Evolutionary conservation across 2,329 filamentous ascomycete species (phyloP), one percentile per base, ranked within the genome.

Genomic region (Arthrobotrys musiformis): DNA sequence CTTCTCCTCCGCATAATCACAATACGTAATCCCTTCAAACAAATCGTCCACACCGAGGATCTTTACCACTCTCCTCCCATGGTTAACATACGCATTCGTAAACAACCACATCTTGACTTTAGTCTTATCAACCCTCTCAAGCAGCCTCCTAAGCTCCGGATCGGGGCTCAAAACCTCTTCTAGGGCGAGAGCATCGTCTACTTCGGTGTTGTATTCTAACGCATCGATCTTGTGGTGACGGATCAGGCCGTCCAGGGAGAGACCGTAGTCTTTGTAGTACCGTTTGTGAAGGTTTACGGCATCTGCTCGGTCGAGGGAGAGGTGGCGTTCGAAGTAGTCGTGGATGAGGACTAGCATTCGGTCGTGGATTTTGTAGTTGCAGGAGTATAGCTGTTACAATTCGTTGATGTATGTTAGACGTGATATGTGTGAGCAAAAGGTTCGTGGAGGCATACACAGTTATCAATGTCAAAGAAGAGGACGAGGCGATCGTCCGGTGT

Each of bases 191-290:
- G 95, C 95, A 83, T 99, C 95, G 82, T 99, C 95, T 11, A 99
- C 95, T 84, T 97, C 91, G 79, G 88, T 85, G 83, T 99, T 99
- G 86, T 98, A 99, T 68, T 96, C 93, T 4, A 99, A 86, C 0
- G 95, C 92, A 81, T 98, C 93, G 81, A 99, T 97, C 84, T 97
- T 90, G 85, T 99, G 95, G 84, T 97, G 92, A 8, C 93, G 90
- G 40, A 97, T 93, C 0, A 99, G 88, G 0, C 95, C 95, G 85
- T 98, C 93, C 79, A 99, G 96, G 30, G 95, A 95, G n/a, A 99
- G 89, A 30, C 96, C 95, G 83, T 99, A 99, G 83, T 92, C 93
- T 81, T 90, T 91, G 86, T 98, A 99, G 86, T 99, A 99, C 81
- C 94, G 92, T 83, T 90, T 87, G 84, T 98, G 95, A 26, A 99